Base-by-base conservation (phyloP, 2,329 filamentous ascomycete genomes). In the Diplodia intermedia region DNA sequence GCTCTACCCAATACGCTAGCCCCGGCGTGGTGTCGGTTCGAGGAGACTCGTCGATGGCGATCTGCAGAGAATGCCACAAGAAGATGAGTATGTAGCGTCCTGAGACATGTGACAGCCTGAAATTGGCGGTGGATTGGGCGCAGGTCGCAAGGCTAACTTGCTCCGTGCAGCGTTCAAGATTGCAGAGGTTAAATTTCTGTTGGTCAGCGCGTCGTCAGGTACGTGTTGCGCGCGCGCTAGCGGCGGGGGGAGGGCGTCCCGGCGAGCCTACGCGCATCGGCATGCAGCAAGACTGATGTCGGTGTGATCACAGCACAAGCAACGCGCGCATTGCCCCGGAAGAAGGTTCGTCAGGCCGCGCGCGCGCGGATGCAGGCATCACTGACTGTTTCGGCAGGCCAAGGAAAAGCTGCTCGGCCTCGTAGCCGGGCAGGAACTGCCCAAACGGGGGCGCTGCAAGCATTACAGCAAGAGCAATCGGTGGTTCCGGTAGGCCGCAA, bases 1-100 rank as follows among this genome's bases (percentile, higher is more conserved):
- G 92, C 79, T 95, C 92, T 36, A 91, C 89, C 0, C 74, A 87
- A 1, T 87, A 89, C 70, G 85, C 86, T 4, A 75, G 78, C 9
- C 84, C 85, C 20, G 91, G 91, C 0, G 84, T 95, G 40, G 84
- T 89, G 18, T 89, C 91, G 4, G 90, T 94, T 6, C 85, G 90
- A 31, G 91, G 91, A 55, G 91, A 94, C 69, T 87, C 87, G 20
- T 86, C 88, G 26, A 89, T 88, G 74, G 91, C 92, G 69, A 86
- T 92, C 47, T 96, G 92, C 79, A 88, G 92, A 60, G 86, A 90
- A 73, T 96, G 92, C 76, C 92, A 95, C 81, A 84, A 85, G 65
- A 90, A 90, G 76, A 94, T 95, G 86, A 90, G 84, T 86, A 78
- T 12, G 80, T 73, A 54, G 36, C 52, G 31, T 54, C 56, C 47